Evolutionary conservation across 2,329 filamentous ascomycete species (phyloP).

Genomic region (Aspergillus quadrilineatus): DNA sequence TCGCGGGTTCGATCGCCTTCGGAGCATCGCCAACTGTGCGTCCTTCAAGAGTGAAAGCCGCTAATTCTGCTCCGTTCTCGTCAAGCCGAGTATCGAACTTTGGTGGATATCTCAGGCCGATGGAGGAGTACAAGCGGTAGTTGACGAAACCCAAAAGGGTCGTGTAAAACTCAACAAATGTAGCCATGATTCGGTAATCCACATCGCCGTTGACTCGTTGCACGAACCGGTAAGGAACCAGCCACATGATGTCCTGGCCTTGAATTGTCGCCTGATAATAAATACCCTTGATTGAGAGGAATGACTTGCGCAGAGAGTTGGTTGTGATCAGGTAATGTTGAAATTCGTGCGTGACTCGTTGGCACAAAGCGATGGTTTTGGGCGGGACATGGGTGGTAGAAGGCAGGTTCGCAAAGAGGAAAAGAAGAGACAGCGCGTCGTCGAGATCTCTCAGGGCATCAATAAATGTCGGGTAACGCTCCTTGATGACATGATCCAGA

Average conservation of each 20-base stretch:
- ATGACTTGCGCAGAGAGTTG: slow-evolving; percentile 89
- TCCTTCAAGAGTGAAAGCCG: slow-evolving; percentile 85
- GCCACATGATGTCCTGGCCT: slow-evolving; percentile 94
- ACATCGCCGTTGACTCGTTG: slow-evolving; percentile 91
- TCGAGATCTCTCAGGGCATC: slow-evolving; percentile 93
- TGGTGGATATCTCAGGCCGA: slow-evolving; percentile 91
- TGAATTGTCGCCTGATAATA: slow-evolving; percentile 98
- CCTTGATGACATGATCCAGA: slow-evolving; percentile 94
- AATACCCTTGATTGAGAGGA: slow-evolving; percentile 97
- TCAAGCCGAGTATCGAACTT: slow-evolving; percentile 88
- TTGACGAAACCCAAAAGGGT: slow-evolving; percentile 94
- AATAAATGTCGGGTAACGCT: slow-evolving; percentile 95
- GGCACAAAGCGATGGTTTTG: slow-evolving; percentile 94
- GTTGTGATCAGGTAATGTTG: slow-evolving; percentile 96
- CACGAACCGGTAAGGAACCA: slow-evolving; percentile 97
- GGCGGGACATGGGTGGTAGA: slow-evolving; percentile 85
- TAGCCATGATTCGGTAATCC: slow-evolving; percentile 98
- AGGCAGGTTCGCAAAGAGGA: slow-evolving; percentile 94
- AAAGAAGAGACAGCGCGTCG: slow-evolving; percentile 94
- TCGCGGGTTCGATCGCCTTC: slow-evolving; percentile 53
- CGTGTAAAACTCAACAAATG: slow-evolving; percentile 98
- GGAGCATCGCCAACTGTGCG: slow-evolving; percentile 55
- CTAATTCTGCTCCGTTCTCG: slow-evolving; percentile 83
- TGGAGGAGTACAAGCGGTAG: slow-evolving; percentile 86
- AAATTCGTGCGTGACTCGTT: slow-evolving; percentile 90